phyloP scores from a whole-genome alignment of 192 early-diverging fungal genomes.

The Backusella circina region DNA sequence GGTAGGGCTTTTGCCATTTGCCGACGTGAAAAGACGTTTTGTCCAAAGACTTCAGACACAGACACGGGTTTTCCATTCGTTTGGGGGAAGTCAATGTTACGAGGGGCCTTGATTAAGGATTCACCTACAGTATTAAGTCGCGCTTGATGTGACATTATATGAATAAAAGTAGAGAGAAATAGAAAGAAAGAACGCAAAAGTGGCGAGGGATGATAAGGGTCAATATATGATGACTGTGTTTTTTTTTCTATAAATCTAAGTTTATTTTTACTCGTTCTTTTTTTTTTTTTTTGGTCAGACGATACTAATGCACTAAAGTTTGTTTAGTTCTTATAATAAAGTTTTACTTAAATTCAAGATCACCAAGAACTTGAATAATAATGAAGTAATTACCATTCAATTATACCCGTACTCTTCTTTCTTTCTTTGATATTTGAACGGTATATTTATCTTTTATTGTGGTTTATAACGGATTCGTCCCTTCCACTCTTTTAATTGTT shows the following conservation, averaged over 20 bases:
- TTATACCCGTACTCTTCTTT: background rate
- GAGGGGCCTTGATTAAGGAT: constrained; percentile 60
- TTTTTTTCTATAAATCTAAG: background rate
- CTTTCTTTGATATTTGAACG: background rate
- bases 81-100: constrained; percentile 77
- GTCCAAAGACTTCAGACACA: constrained; percentile 88
- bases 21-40: constrained; percentile 93
- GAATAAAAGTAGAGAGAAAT: background rate
- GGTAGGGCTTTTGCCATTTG: constrained; percentile 84
- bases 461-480: background rate
- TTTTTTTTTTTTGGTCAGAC: background rate
- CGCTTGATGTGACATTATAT: constrained; percentile 36
- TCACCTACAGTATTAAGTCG: constrained; percentile 40
- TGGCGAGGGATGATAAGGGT: background rate
- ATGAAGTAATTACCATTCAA: background rate
- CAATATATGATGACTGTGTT: background rate
- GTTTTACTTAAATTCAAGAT: background rate
- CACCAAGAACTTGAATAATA: background rate
- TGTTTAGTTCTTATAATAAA: background rate
- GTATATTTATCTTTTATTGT: background rate
- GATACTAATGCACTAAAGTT: background rate
- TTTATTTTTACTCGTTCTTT: background rate
- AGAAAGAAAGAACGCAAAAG: background rate
- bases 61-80: constrained; percentile 68
- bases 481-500: background rate